Conservation (phyloP, 2,329 filamentous ascomycete genomes). For the Colletotrichum scovillei region DNA sequence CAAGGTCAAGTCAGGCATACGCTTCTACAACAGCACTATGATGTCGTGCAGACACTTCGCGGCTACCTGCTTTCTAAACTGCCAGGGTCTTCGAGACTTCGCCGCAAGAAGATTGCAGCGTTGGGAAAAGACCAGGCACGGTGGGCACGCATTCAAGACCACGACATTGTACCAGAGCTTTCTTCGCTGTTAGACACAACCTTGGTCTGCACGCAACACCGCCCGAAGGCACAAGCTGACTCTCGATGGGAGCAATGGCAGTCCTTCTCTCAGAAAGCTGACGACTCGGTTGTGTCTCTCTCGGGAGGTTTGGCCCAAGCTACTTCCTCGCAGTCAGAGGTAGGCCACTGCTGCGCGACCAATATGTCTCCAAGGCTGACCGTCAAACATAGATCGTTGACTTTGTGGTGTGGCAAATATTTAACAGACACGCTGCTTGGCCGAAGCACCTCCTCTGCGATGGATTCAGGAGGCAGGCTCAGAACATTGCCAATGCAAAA, state of each 20-base stretch:
- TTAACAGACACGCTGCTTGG: constrained; percentile 64
- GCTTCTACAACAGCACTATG: constrained; percentile 58
- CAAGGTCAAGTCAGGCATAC: constrained; percentile 24
- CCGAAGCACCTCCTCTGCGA: constrained; percentile 85
- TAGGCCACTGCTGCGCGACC: constrained; percentile 44
- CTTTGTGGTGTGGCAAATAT: constrained; percentile 82
- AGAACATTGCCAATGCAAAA: constrained; percentile 39
- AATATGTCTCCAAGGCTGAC: constrained; percentile 33
- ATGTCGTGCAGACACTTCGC: constrained; percentile 73
- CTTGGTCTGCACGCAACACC: constrained; percentile 68
- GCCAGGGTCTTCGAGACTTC: constrained; percentile 72
- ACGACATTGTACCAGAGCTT: constrained; percentile 55
- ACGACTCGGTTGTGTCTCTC: constrained; percentile 67
- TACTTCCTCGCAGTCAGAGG: constrained; percentile 72
- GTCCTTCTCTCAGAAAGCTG: constrained; percentile 71
- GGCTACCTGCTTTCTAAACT: constrained; percentile 76
- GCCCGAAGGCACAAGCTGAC: constrained; percentile 39
- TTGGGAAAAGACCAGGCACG: constrained; percentile 48
- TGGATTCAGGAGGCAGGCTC: constrained; percentile 72
- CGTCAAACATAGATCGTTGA: constrained; percentile 72
- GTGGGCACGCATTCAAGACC: constrained; percentile 35
- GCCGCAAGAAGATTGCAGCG: constrained; percentile 66
- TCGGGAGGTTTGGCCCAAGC: constrained; percentile 57
- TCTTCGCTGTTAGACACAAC: constrained; percentile 74
- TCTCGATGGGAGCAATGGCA: constrained; percentile 66